Percentiles rank a stretch among this genome's conserved stretches.
These are phyloP conservation scores for Chaetomium strumarium DNA, from an alignment of 2,329 filamentous ascomycete genomes.

Conservation along the genomic window DNA sequence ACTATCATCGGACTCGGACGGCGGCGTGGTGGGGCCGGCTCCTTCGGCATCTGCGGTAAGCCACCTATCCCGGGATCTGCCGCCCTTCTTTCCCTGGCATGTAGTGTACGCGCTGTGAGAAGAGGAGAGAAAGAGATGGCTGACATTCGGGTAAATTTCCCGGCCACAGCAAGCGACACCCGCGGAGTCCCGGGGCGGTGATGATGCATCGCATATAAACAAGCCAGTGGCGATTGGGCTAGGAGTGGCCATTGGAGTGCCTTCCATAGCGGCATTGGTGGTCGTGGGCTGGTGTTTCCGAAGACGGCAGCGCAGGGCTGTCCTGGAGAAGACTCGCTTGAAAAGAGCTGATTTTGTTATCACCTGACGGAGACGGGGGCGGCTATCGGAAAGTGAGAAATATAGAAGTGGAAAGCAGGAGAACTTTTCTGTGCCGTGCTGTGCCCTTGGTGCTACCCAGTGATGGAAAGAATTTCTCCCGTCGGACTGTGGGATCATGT, in stretches of 20 bases:
- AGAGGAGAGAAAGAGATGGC: neutral
- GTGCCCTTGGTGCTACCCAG: too few relatives aligned
- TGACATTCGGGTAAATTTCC: neutral
- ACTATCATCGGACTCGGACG: neutral
- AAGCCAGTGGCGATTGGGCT: slow-evolving; percentile 24
- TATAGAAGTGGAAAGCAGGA: neutral
- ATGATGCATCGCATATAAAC: slow-evolving; percentile 10
- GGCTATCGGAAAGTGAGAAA: too few relatives aligned
- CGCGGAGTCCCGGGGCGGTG: slow-evolving; percentile 6
- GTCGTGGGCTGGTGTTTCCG: slow-evolving; percentile 20
- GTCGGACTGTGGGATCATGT: too few relatives aligned
- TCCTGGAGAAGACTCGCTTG: slow-evolving; percentile 21
- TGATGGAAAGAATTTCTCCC: too few relatives aligned
- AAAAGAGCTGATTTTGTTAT: slow-evolving; percentile 26
- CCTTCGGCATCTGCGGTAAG: slow-evolving; percentile 9
- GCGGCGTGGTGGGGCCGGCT: neutral
- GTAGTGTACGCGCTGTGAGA: neutral
- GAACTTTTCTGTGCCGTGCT: neutral
- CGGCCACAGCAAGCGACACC: slow-evolving; percentile 1
- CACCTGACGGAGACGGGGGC: slow-evolving; percentile 13
- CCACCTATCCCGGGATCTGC: too few relatives aligned
- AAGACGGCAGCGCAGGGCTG: slow-evolving; percentile 17
- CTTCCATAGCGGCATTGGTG: slow-evolving; percentile 18
- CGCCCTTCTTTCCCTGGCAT: neutral
- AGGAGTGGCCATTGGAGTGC: slow-evolving; percentile 24